Evolutionary conservation across 495 filamentous ascomycete species (phyloP).

Genomic region (Aspergillus avenaceus): DNA sequence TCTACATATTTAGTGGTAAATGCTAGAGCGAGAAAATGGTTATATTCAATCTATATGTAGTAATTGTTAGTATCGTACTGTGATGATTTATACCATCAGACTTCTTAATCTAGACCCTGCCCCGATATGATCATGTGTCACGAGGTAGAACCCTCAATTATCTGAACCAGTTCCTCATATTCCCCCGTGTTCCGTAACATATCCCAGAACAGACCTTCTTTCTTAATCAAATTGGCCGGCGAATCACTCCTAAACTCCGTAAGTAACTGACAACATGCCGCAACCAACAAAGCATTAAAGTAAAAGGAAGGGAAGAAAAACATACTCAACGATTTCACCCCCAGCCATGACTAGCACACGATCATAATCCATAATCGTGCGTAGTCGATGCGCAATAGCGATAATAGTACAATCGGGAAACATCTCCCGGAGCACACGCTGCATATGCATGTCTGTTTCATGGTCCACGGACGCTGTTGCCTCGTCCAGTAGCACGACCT

Average conservation of each 20-base stretch:
- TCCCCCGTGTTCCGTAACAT: constrained; percentile 50
- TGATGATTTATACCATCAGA: neutral
- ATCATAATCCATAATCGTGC: constrained; percentile 37
- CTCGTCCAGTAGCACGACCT: constrained; percentile 57
- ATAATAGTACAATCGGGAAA: constrained; percentile 36
- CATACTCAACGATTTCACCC: constrained; percentile 27
- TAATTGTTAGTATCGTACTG: no score
- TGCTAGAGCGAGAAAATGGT: no score
- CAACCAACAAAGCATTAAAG: neutral
- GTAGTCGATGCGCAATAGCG: constrained; percentile 38
- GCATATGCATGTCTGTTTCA: constrained; percentile 50
- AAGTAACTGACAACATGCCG: no score
- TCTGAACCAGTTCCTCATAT: constrained; percentile 37
- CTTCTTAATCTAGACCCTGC: neutral
- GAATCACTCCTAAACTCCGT: constrained; percentile 31
- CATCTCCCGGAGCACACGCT: constrained; percentile 37
- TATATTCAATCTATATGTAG: neutral
- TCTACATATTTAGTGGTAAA: no score
- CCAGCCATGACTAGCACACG: constrained; percentile 31
- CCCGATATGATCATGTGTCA: neutral
- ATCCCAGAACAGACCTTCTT: constrained; percentile 42
- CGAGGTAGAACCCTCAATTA: constrained; percentile 2
- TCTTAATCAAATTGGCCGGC: constrained; percentile 38
- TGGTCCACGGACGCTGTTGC: constrained; percentile 56
- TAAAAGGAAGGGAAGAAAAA: neutral